Evolutionary conservation across 2,329 filamentous ascomycete species (phyloP).

Genomic region (Trichophyton benhamiae): DNA sequence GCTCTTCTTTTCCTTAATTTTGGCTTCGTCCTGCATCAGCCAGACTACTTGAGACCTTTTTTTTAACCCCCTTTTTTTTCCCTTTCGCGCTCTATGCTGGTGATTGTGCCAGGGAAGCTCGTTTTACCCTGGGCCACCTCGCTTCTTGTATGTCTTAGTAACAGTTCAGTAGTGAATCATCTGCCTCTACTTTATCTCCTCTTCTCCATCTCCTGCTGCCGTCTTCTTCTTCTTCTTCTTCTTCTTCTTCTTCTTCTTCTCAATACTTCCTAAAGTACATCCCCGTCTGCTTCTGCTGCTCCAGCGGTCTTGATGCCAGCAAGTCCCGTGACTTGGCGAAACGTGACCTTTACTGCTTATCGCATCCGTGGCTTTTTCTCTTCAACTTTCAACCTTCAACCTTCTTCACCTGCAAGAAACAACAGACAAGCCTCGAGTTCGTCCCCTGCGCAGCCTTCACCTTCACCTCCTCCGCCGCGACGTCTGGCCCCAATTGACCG

Average conservation of each 20-base stretch:
- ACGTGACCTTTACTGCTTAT: not conserved
- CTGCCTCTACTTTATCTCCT: not conserved
- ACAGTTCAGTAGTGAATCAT: not conserved
- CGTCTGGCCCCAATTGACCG: not conserved
- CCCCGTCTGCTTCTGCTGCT: not conserved
- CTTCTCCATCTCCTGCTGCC: not conserved
- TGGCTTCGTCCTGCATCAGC: not conserved
- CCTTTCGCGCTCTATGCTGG: not conserved
- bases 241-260: no score
- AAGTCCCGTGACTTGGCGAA: not conserved
- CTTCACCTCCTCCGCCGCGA: not conserved
- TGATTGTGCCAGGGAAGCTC: not conserved
- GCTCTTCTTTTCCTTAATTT: not conserved
- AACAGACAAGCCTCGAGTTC: not conserved
- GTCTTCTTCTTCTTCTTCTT: not conserved
- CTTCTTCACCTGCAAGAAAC: not conserved
- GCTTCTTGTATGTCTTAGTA: not conserved
- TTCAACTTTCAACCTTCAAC: not conserved
- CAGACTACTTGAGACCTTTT: not conserved
- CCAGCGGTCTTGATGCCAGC: not conserved
- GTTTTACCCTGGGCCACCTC: not conserved
- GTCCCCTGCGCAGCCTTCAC: not conserved
- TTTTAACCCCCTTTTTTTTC: not conserved
- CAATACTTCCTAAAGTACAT: not conserved
- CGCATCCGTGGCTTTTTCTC: not conserved